Percentiles rank a stretch among this genome's conserved stretches.
Evolutionary conservation across 1,284 basidiomycete genomes (phyloP).

Genomic region (Tilletia walkeri): DNA sequence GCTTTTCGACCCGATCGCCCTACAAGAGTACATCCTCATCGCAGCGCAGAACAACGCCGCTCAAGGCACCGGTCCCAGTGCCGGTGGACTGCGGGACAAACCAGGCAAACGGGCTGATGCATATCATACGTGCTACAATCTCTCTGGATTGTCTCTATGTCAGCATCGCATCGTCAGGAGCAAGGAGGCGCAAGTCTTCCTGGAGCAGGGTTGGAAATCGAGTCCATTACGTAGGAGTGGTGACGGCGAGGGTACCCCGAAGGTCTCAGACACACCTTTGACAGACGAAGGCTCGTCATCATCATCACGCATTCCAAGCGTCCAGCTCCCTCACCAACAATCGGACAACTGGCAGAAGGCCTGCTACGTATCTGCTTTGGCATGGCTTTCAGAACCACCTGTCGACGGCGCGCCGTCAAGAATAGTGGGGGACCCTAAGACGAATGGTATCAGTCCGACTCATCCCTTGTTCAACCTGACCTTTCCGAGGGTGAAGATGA

Average conservation of each 20-base stretch:
- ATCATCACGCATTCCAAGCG: too few species aligned
- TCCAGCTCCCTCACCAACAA: neutral
- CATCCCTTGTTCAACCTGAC: slow-evolving; percentile 49
- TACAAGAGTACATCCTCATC: slow-evolving; percentile 83
- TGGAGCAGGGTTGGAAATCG: slow-evolving; percentile 16
- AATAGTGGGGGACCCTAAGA: slow-evolving; percentile 21
- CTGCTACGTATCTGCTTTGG: slow-evolving; percentile 33
- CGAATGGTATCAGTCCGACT: slow-evolving; percentile 36
- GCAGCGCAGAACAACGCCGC: slow-evolving; percentile 74
- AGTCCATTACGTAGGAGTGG: neutral
- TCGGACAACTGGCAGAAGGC: slow-evolving; percentile 29
- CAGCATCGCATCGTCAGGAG: slow-evolving; percentile 44
- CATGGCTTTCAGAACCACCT: slow-evolving; percentile 30
- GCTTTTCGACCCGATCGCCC: slow-evolving; percentile 60
- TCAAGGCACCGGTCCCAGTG: neutral
- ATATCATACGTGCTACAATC: slow-evolving; percentile 56
- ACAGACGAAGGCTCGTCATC: neutral
- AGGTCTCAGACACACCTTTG: neutral
- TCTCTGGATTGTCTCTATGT: slow-evolving; percentile 44
- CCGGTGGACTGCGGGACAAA: slow-evolving; percentile 86
- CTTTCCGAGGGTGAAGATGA: slow-evolving; percentile 34
- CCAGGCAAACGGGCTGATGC: slow-evolving; percentile 73
- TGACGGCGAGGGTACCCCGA: slow-evolving; percentile 19
- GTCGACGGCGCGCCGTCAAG: slow-evolving; percentile 23
- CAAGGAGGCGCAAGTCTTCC: slow-evolving; percentile 32